These are phyloP conservation scores for Sporisorium reilianum DNA, from an alignment of 1,284 basidiomycete species.

Conservation along the genomic window DNA sequence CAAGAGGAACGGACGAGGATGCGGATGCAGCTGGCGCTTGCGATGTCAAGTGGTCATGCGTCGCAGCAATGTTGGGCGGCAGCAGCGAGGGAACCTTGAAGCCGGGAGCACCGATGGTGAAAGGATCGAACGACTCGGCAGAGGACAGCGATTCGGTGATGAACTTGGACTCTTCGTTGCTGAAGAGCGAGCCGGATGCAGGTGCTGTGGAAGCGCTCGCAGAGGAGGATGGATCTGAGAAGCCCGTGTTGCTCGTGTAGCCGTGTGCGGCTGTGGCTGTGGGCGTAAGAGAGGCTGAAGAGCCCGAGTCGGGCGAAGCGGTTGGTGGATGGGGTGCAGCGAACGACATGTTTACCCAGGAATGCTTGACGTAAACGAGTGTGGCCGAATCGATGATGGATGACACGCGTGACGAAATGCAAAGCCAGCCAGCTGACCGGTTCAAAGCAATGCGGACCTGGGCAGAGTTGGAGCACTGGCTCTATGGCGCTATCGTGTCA, in stretches of 20 bases:
- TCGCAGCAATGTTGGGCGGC: constrained; percentile 51
- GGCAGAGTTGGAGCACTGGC: background rate
- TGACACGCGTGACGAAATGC: background rate
- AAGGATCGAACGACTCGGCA: constrained; percentile 60
- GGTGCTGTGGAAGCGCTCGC: constrained; percentile 10
- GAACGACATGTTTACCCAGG: no score
- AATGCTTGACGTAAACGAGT: background rate
- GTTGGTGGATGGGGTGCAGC: constrained; percentile 37
- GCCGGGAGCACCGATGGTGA: constrained; percentile 58
- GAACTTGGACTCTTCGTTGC: constrained; percentile 58
- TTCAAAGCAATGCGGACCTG: background rate
- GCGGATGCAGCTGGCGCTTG: constrained; percentile 4
- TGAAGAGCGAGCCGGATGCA: constrained; percentile 50
- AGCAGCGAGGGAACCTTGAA: constrained; percentile 61
- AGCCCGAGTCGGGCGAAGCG: constrained; percentile 47
- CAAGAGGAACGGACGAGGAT: constrained; percentile 18
- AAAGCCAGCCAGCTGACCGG: background rate
- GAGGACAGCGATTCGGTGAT: constrained; percentile 57
- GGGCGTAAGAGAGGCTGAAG: constrained; percentile 41
- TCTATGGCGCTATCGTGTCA: background rate
- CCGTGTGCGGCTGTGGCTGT: constrained; percentile 42
- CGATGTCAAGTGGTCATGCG: constrained; percentile 21
- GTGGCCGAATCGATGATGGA: background rate
- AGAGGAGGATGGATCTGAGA: constrained; percentile 27
- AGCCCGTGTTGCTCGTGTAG: constrained; percentile 22